Evolutionary conservation across 2,329 filamentous ascomycete genomes (phyloP), one percentile per base, ranked within the genome.

Genomic region (Thelonectria olida): DNA sequence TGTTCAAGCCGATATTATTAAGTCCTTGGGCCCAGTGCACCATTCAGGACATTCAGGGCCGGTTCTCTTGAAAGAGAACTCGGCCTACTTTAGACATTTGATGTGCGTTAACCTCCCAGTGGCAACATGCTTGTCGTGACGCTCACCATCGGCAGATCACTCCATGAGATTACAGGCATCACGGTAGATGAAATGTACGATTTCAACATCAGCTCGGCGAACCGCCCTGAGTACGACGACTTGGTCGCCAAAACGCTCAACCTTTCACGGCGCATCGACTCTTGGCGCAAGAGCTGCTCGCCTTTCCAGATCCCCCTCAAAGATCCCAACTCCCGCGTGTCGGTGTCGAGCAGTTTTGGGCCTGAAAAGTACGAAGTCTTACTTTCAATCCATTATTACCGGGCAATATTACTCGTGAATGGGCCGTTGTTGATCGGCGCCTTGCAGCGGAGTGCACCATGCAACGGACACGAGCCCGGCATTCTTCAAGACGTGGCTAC

Each of bases 341-440:
- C 59, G 51, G 13, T 55, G 4, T 17, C 42, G 8, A 27, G 19
- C 1, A 42, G 49, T 2, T 54, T 65, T n/a, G 61, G 62, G 12
- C 20, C 54, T 2, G 52, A 65, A 12, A 42, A 56, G n/a, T 60
- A 62, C 31, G 31, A 52, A 2, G 44, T 69, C 7, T 34, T 72
- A 73, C 65, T 84, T 78, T 82, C 85, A 82, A 83, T 63, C 5
- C 59, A 61, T 25, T 28, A 81, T 79, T 20, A 86, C 67, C 52
- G 57, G 23, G 58, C 57, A 1, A 38, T 61, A 9, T 22, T 63
- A 6, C 52, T 63, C 2, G 15, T 47, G 15, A 49, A 61, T 19
- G 57, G 57, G 5, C 34, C 25, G 20, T 42, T 63, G 7, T 61
- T 72, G 5, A 64, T 71, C 42, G 27, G 48, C 13, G 54, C 61